Evolutionary conservation across 208 protist genomes (phyloP), one percentile per base, ranked within the genome.

Genomic region (Acanthamoeba castellanii): DNA sequence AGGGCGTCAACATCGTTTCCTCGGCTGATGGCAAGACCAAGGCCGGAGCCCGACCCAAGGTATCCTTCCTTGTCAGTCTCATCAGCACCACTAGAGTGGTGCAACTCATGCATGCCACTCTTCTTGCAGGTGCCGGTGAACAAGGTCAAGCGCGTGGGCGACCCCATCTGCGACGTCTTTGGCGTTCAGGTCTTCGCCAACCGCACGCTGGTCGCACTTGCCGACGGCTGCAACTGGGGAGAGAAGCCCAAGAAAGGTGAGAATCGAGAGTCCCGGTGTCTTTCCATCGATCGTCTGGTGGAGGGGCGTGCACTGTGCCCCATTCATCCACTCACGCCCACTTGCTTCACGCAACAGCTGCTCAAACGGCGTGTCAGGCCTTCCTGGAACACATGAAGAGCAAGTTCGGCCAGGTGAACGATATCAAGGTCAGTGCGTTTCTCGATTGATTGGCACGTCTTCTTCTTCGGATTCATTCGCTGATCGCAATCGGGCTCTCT

Each of bases 171-270:
- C 52, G 96, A 97, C 76, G 82, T 87, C 32, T 95, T 91, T 50
- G 95, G 89, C 59, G 88, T 96, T n/a, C 92, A 95, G 55, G 70
- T 95, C 34, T 94, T 93, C 37, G 85, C 78, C 90, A 96, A 95
- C 82, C 32, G 95, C 20, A 93, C 92, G 2, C 61, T 97, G 2
- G 50, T 96, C 6, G 94, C 92, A 0, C 59, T 97, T 13, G 93
- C 95, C 22, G 96, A 97, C 74, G 96, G 96, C 14, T 97, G 96
- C 70, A 96, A 96, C 64, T 97, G 96, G 96, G 96, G 96, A 2
- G 89, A 91, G 34, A n/a, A 94, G 61, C 92, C 95, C 14, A 93
- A 85, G 20, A 91, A 94, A 37, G 96, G 87, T 92, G 66, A 50
- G 34, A 1, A 0, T 91, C 14, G 9, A 50, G 1, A 9, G 52